Percentiles rank a stretch among this genome's conserved stretches.
These are phyloP conservation scores for Gossypium bickii DNA, from an alignment of 345 rosid genomes.

Conservation along the genomic window DNA sequence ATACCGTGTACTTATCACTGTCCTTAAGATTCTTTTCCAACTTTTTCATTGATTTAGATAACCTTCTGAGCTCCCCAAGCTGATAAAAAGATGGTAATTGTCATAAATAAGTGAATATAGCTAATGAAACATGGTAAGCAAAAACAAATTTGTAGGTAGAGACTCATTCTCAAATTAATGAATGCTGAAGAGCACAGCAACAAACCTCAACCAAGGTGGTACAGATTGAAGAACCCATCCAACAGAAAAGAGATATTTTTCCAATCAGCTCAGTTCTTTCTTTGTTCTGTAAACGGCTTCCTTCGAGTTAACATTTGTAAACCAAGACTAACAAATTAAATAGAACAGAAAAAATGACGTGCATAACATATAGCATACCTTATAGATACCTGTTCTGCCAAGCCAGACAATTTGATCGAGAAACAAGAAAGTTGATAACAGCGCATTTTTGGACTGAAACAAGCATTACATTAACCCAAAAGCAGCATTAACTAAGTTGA, in stretches of 20 bases:
- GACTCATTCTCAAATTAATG: constrained; percentile 1
- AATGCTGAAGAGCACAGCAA: background rate
- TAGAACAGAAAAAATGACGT: background rate
- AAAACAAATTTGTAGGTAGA: background rate
- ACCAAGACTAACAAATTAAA: constrained; percentile 8
- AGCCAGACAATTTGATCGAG: constrained; percentile 99
- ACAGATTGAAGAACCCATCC: constrained; percentile 90
- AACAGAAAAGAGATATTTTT: constrained; percentile 76
- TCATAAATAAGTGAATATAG: background rate
- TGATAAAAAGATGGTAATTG: constrained; percentile 19
- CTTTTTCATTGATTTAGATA: constrained; percentile 72
- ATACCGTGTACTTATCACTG: constrained; percentile 60
- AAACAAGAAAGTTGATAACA: constrained; percentile 82
- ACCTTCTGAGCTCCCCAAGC: constrained; percentile 85
- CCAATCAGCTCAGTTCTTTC: constrained; percentile 71
- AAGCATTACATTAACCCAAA: constrained; percentile 14
- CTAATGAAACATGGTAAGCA: background rate
- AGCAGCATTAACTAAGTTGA: constrained; percentile 6
- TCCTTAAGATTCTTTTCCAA: constrained; percentile 69
- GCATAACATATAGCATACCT: constrained; percentile 41
- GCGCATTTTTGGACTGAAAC: constrained; percentile 81
- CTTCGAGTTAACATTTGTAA: constrained; percentile 5
- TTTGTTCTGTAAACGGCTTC: constrained; percentile 54
- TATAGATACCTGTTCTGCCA: constrained; percentile 83
- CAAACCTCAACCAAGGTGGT: constrained; percentile 78